A percentile compares a stretch with the other conserved stretches of the same genome.
Evolutionary conservation across 306 rosid genomes (phyloP).

Genomic region (Gastrolobium villosum): DNA sequence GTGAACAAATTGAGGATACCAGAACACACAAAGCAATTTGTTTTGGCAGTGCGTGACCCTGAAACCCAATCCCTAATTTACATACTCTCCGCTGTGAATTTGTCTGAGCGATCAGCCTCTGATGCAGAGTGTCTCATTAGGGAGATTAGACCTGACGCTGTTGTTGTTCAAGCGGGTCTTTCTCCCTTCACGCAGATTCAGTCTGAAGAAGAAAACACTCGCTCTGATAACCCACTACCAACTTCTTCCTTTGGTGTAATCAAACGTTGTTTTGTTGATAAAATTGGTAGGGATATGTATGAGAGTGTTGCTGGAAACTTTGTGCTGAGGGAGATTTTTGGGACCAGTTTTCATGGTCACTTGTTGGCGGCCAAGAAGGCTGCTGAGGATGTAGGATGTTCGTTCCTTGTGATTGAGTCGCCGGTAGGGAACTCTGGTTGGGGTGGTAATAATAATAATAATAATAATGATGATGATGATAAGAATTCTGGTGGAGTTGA

Average conservation of each 20-base stretch:
- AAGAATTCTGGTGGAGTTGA: conserved; percentile 49
- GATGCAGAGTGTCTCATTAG: conserved; percentile 65
- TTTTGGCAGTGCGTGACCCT: conserved; percentile 69
- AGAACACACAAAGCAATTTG: conserved; percentile 72
- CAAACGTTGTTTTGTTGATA: conserved; percentile 70
- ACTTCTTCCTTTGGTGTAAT: conserved; percentile 75
- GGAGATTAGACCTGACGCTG: conserved; percentile 80
- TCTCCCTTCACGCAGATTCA: conserved; percentile 52
- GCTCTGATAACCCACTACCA: conserved; percentile 55
- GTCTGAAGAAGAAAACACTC: conserved; percentile 50
- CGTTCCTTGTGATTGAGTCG: conserved; percentile 69
- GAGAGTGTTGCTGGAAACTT: conserved; percentile 67
- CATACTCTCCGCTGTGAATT: conserved; percentile 70
- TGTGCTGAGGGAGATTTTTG: conserved; percentile 77
- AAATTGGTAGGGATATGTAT: conserved; percentile 69
- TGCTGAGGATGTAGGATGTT: conserved; percentile 71
- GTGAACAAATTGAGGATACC: conserved; percentile 68
- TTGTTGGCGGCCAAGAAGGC: conserved; percentile 73
- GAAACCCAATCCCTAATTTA: conserved; percentile 67
- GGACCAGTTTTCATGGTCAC: conserved; percentile 75
- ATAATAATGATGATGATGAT: neutral
- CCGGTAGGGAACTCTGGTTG: conserved; percentile 47
- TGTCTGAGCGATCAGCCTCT: conserved; percentile 71
- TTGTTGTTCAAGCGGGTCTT: conserved; percentile 63
- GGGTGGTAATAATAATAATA: neutral